Evolutionary conservation across 2,329 filamentous ascomycete genomes (phyloP).

Genomic region (Colletotrichum zoysiae): DNA sequence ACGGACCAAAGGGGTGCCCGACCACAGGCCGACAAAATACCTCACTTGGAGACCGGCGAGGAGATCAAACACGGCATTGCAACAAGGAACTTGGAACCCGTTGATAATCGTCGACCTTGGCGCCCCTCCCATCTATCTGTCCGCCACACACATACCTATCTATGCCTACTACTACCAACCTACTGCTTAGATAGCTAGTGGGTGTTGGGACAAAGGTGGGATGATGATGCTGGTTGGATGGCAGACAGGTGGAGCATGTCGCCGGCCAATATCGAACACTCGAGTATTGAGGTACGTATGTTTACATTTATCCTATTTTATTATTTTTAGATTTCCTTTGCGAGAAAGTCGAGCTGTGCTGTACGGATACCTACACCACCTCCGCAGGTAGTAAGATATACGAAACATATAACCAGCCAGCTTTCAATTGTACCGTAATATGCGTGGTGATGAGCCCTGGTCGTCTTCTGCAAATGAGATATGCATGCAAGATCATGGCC

Average conservation of each 20-base stretch:
- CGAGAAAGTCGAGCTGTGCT: not conserved
- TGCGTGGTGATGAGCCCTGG: not conserved
- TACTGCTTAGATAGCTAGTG: not conserved
- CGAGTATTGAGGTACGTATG: too few relatives aligned
- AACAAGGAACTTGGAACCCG: not conserved
- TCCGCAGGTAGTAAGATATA: not conserved
- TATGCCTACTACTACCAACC: too few relatives aligned
- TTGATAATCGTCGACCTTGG: not conserved
- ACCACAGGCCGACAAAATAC: constrained; percentile 2
- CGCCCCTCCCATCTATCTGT: not conserved
- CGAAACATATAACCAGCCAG: not conserved
- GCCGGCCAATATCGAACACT: not conserved
- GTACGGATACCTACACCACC: not conserved
- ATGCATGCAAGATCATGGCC: not conserved
- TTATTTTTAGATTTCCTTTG: too few relatives aligned
- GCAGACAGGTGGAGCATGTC: not conserved
- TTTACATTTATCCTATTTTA: too few relatives aligned
- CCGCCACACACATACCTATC: not conserved
- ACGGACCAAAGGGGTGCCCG: constrained; percentile 8
- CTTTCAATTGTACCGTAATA: not conserved
- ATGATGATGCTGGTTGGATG: not conserved
- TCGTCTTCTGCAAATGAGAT: not conserved
- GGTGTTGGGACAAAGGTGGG: not conserved
- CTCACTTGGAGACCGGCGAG: constrained; percentile 4
- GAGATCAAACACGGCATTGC: not conserved